Evolutionary conservation across 208 protist genomes (phyloP), one percentile per base, ranked within the genome.

Genomic region (Trypanosoma lewisi): DNA sequence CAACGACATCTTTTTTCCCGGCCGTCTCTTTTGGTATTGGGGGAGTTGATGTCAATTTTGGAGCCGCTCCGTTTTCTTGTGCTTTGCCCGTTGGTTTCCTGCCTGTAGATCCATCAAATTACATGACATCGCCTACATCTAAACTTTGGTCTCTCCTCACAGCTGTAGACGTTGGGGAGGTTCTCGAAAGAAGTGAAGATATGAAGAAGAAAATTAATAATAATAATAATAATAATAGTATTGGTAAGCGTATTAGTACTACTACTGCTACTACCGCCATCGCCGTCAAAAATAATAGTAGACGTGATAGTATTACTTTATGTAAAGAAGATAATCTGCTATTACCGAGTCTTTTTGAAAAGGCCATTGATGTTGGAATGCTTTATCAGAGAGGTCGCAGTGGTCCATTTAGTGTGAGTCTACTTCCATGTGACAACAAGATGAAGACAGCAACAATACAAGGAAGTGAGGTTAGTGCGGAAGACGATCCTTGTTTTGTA

Each of bases 31-130:
- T 83, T 70, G 66, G 59, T 9, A 12, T 45, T 42, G 63, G 73
- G 42, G 75, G 63, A 14, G 89, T 86, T 66, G 87, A 91, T 62
- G 61, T 97, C 14, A 97, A 97, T 82, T 90, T 95, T 66, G 93
- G 93, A 21, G 78, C 70, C 2, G 63, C 83, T 4, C 76, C 77
- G 7, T 97, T 95, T 60, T 47, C 59, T 21, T 82, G 63, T 31
- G 60, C 36, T 19, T 73, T 87, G 14, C 81, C 83, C 3, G 51
- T 67, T 37, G 87, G 86, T 23, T 89, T 75, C 62, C 56, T 97
- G 21, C 82, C 92, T 23, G 75, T 91, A 16, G 82, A 94, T 63
- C 81, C 79, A 33, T 69, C 72, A n/a, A 76, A 88, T 65, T 90
- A 87, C 71, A 49, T 75, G 56, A 61, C 28, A 21, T 73, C 81